These are phyloP conservation scores for Aspergillus mulundensis DNA, from an alignment of 495 filamentous ascomycete species.

Conservation along the genomic window DNA sequence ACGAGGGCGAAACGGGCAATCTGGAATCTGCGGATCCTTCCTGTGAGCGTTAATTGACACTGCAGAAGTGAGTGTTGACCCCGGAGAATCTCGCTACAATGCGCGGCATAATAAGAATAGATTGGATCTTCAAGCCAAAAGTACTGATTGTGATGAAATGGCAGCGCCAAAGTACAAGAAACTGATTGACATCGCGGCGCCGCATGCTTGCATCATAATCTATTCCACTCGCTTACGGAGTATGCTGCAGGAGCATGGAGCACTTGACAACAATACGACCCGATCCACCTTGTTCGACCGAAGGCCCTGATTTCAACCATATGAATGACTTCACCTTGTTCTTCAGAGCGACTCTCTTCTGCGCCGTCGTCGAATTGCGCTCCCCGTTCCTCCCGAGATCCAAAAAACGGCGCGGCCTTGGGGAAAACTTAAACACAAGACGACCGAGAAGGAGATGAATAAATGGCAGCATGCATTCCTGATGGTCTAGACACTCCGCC, in stretches of 20 bases:
- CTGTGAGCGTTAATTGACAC: slow-evolving; percentile 12
- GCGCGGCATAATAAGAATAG: slow-evolving; percentile 9
- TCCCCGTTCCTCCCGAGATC: not conserved
- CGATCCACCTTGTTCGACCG: slow-evolving; percentile 5
- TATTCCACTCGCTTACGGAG: slow-evolving; percentile 3
- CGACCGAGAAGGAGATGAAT: not conserved
- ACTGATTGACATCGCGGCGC: slow-evolving; percentile 7
- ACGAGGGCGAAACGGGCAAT: slow-evolving; percentile 22
- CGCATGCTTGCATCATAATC: slow-evolving; percentile 13
- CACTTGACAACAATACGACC: slow-evolving; percentile 9
- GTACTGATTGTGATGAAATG: slow-evolving; percentile 12
- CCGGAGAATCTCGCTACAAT: slow-evolving; percentile 6
- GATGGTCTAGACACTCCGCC: slow-evolving; percentile 13
- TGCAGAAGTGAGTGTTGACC: slow-evolving; percentile 4
- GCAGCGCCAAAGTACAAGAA: slow-evolving; percentile 2
- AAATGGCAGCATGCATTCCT: slow-evolving; percentile 1
- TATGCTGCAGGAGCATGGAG: slow-evolving; percentile 8
- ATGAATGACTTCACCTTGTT: slow-evolving; percentile 1
- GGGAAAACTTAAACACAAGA: slow-evolving; percentile 10
- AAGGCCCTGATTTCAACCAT: slow-evolving; percentile 8
- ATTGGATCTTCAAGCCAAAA: slow-evolving; percentile 4
- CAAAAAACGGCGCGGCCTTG: slow-evolving; percentile 1
- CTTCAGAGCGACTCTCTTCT: not conserved
- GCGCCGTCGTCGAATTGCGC: not conserved
- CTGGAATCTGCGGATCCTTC: slow-evolving; percentile 19